Base-by-base conservation (phyloP, 495 filamentous ascomycete genomes). In the Annulohypoxylon maeteangense region DNA sequence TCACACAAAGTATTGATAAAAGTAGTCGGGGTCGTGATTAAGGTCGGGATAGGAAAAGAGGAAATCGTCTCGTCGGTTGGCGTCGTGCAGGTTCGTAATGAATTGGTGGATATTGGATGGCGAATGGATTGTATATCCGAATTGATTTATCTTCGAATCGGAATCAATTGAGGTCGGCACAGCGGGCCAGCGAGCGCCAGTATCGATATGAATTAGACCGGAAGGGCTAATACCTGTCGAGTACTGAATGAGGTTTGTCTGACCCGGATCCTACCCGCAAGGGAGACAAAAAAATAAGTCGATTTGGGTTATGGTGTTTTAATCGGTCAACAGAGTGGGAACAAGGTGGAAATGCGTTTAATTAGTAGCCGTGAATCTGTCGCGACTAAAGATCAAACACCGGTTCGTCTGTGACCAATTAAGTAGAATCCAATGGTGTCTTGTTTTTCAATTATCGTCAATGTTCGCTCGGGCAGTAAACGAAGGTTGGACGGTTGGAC, bases 121-220 rank as follows among this genome's bases (percentile, higher is more conserved):
- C 16, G 7, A 54, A 48, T 48, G 12, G 50, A 56, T 47, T 25
- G 22, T 55, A 54, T 36, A 51, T 55, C 64, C 22, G 34, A 14
- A n/a, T 25, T 53, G 60, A 44, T 55, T 68, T 29, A 47, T 48
- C 67, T 45, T 57, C 8, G 14, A 16, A 62, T 73, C 56, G 62
- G 51, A 22, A 31, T 70, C 54, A 66, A 72, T 70, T 45, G 68
- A 72, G 56, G 66, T 65, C 48, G 63, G 63, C 72, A 75, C 68
- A 67, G 55, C 71, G 64, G 54, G 56, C 64, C 61, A 75, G 65
- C 67, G 65, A 71, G 53, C 57, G 69, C 63, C 68, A 67, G 51
- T 51, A 45, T 62, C 51, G 60, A 69, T 34, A 65, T 70, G 67
- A 67, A 61, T 67, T 71, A 62, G 72, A 72, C 48, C 11, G 47